Conservation (phyloP, 2,329 filamentous ascomycete genomes). For the Achaetomium macrosporum region DNA sequence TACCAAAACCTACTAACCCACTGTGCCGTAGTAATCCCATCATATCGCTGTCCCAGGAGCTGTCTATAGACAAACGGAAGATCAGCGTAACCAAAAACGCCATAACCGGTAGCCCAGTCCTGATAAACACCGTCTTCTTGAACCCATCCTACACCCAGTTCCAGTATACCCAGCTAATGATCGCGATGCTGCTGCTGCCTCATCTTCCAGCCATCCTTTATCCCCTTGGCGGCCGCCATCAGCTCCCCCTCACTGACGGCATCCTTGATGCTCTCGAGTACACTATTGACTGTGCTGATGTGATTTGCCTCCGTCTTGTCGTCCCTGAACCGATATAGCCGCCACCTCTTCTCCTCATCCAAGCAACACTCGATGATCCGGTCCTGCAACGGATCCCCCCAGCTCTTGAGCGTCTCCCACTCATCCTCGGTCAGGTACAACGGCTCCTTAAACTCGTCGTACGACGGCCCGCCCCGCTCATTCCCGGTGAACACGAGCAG, state of each 20-base stretch:
- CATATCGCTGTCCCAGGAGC: background rate
- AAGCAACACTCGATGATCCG: constrained; percentile 86
- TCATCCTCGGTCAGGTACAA: constrained; percentile 68
- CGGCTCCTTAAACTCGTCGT: constrained; percentile 56
- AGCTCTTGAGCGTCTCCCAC: constrained; percentile 74
- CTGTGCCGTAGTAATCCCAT: background rate
- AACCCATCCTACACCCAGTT: background rate
- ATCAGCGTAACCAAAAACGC: background rate
- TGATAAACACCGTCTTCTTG: background rate
- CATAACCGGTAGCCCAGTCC: background rate
- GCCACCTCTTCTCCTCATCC: constrained; percentile 70
- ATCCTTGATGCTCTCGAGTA: constrained; percentile 84
- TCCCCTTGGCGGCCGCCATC: constrained; percentile 59
- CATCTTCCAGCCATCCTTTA: constrained; percentile 76
- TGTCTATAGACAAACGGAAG: background rate
- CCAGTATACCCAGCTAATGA: constrained; percentile 7
- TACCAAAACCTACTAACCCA: background rate
- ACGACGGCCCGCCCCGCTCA: constrained; percentile 42
- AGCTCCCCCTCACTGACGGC: constrained; percentile 79
- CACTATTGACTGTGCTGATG: constrained; percentile 73
- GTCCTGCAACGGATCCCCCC: constrained; percentile 73
- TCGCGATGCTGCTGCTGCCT: constrained; percentile 36
- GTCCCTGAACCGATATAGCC: constrained; percentile 82
- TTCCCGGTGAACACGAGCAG: constrained; percentile 65
- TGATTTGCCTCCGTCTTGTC: constrained; percentile 93